These are phyloP conservation scores for Rhododendron simsii DNA, from an alignment of 148 eudicot species.

Conservation along the genomic window DNA sequence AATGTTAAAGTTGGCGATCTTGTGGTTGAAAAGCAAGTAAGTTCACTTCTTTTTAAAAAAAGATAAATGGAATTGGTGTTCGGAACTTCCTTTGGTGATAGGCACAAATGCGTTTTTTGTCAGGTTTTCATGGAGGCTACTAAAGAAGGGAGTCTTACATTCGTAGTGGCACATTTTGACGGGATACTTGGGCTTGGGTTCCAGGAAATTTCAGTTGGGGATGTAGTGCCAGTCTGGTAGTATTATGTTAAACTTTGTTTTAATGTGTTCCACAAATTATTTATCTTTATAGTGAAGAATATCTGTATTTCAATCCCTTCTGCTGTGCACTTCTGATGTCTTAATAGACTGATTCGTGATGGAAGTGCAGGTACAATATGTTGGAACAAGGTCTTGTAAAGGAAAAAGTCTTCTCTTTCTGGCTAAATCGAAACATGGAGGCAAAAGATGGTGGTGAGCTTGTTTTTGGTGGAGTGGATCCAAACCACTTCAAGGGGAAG, in stretches of 20 bases:
- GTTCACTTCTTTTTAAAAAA: constrained; percentile 1
- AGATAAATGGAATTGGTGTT: neutral
- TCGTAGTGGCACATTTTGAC: constrained; percentile 64
- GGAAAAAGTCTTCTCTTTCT: constrained; percentile 67
- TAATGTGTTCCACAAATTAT: neutral
- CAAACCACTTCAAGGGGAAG: constrained; percentile 58
- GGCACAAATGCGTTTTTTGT: neutral
- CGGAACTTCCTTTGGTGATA: neutral
- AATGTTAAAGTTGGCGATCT: constrained; percentile 61
- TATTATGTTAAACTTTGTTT: neutral
- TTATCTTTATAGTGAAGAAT: neutral
- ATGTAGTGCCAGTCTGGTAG: constrained; percentile 73
- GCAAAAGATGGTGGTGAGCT: constrained; percentile 69
- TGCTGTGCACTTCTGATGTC: neutral
- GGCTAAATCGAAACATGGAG: constrained; percentile 59
- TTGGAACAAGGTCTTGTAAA: constrained; percentile 66
- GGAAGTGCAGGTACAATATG: constrained; percentile 67
- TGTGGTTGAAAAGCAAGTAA: constrained; percentile 60
- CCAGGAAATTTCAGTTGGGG: constrained; percentile 72
- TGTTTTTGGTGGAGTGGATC: constrained; percentile 81
- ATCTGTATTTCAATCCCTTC: neutral
- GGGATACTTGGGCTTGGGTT: constrained; percentile 89
- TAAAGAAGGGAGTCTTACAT: constrained; percentile 57
- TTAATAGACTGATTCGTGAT: constrained; percentile 1
- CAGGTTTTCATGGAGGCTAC: constrained; percentile 78